These are phyloP conservation scores for Exophiala sp. DNA, from an alignment of 2,329 filamentous ascomycete species.

Conservation along the genomic window DNA sequence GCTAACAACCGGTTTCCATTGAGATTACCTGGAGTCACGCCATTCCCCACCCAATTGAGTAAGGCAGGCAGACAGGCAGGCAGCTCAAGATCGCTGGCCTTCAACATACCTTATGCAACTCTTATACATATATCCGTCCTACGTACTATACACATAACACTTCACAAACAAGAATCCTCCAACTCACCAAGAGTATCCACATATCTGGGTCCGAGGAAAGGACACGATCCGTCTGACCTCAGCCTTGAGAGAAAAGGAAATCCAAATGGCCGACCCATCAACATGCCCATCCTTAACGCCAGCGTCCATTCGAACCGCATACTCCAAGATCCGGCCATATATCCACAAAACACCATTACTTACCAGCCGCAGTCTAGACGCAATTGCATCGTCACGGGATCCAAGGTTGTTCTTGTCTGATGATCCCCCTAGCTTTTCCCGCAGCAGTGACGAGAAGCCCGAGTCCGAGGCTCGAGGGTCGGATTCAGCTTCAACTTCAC, in stretches of 20 bases:
- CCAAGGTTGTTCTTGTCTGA: conserved; percentile 29
- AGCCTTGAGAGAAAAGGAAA: background rate
- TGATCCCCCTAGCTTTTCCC: conserved; percentile 36
- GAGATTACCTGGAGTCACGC: too few relatives aligned
- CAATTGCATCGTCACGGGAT: conserved; percentile 67
- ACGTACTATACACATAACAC: background rate
- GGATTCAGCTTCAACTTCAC: background rate
- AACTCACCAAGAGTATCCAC: too few relatives aligned
- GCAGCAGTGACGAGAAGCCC: conserved; percentile 37
- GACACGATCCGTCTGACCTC: too few relatives aligned
- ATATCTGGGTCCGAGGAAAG: too few relatives aligned
- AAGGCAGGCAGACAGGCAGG: too few relatives aligned
- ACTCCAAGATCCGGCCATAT: conserved; percentile 64
- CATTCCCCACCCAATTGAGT: too few relatives aligned
- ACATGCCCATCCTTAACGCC: conserved; percentile 61
- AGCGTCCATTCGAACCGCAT: conserved; percentile 64
- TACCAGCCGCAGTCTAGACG: conserved; percentile 68
- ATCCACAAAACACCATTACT: conserved; percentile 80
- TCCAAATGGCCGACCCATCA: conserved; percentile 41
- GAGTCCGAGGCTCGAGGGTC: too few relatives aligned
- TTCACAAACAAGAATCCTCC: too few relatives aligned
- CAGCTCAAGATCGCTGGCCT: too few relatives aligned
- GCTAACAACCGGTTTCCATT: too few relatives aligned
- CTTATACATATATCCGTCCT: too few relatives aligned
- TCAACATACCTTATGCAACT: too few relatives aligned